Percentiles rank a stretch among this genome's conserved stretches.
phyloP scores from a whole-genome alignment of 2,329 filamentous ascomycete genomes.

The Diaporthe vexans region DNA sequence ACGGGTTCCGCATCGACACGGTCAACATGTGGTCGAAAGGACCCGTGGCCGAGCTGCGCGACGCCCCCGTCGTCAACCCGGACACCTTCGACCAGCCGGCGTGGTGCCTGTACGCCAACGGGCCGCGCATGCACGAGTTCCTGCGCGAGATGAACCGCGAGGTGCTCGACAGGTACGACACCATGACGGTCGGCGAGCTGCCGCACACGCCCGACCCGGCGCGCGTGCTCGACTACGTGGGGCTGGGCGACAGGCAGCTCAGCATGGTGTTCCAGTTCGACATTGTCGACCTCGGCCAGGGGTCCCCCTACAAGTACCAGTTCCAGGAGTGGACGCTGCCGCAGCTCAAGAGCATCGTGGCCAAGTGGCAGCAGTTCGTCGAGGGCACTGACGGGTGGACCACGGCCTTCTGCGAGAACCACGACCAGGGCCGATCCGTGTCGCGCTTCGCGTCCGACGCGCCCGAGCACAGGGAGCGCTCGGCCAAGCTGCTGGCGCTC shows the following conservation, averaged over 20 bases:
- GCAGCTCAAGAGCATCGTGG: slow-evolving; percentile 62
- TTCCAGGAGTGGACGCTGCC: slow-evolving; percentile 64
- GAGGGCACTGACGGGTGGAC: slow-evolving; percentile 69
- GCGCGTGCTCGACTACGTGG: slow-evolving; percentile 72
- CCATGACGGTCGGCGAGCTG: slow-evolving; percentile 80
- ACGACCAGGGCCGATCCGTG: slow-evolving; percentile 71
- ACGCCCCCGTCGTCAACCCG: slow-evolving; percentile 68
- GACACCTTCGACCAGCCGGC: slow-evolving; percentile 65
- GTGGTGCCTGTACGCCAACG: slow-evolving; percentile 73
- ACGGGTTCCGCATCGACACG: slow-evolving; percentile 82
- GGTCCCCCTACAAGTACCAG: slow-evolving; percentile 65
- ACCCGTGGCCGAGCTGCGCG: slow-evolving; percentile 61
- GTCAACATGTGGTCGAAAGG: slow-evolving; percentile 79
- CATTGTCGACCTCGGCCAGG: slow-evolving; percentile 72
- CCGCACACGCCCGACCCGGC: slow-evolving; percentile 71
- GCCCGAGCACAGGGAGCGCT: slow-evolving; percentile 56
- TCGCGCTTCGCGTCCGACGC: slow-evolving; percentile 64
- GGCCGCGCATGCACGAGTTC: slow-evolving; percentile 78
- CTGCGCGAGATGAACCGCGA: slow-evolving; percentile 73
- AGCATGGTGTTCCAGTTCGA: slow-evolving; percentile 81
- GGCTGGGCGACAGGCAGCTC: slow-evolving; percentile 69
- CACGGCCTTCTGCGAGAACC: slow-evolving; percentile 74
- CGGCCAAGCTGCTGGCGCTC: slow-evolving; percentile 68
- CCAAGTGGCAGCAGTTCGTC: slow-evolving; percentile 65
- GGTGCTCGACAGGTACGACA: slow-evolving; percentile 71